These are phyloP conservation scores for Alternaria gansuensis DNA, from an alignment of 2,329 filamentous ascomycete genomes.

Conservation along the genomic window DNA sequence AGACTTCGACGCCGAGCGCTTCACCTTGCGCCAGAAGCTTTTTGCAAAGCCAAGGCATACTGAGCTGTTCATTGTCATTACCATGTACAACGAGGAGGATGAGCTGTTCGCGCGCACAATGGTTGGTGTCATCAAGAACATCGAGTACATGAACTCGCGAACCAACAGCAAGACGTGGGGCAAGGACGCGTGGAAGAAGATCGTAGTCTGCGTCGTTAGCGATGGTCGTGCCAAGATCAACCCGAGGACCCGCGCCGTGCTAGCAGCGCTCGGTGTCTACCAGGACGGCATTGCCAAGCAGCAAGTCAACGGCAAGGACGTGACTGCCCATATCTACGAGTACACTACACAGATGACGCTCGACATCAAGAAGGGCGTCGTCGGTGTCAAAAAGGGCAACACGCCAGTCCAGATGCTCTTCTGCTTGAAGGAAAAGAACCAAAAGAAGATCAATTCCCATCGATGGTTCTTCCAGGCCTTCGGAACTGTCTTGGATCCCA, in stretches of 20 bases:
- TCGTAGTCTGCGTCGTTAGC: slow-evolving; percentile 96
- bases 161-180: slow-evolving; percentile 97
- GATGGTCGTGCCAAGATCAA: slow-evolving; percentile 98
- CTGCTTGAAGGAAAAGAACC: slow-evolving; percentile 98
- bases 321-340: slow-evolving; percentile 96
- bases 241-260: slow-evolving; percentile 82
- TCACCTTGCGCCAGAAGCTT: slow-evolving; percentile 88
- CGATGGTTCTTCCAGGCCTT: slow-evolving; percentile 99
- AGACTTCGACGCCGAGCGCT: slow-evolving; percentile 87
- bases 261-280: slow-evolving; percentile 94
- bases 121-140: slow-evolving; percentile 98
- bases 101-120: slow-evolving; percentile 94
- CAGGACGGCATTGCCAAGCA: slow-evolving; percentile 99
- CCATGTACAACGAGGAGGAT: slow-evolving; percentile 99
- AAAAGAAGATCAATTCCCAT: slow-evolving; percentile 99
- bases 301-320: slow-evolving; percentile 94
- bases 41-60: slow-evolving; percentile 93
- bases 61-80: slow-evolving; percentile 94
- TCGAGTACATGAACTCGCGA: slow-evolving; percentile 96
- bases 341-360: slow-evolving; percentile 89
- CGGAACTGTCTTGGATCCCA: slow-evolving; percentile 88
- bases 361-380: slow-evolving; percentile 88
- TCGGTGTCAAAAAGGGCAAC: slow-evolving; percentile 80
- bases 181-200: slow-evolving; percentile 99
- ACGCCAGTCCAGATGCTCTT: slow-evolving; percentile 97